Base-by-base conservation (phyloP, 2,329 filamentous ascomycete species). In the Didymella arachidicola region DNA sequence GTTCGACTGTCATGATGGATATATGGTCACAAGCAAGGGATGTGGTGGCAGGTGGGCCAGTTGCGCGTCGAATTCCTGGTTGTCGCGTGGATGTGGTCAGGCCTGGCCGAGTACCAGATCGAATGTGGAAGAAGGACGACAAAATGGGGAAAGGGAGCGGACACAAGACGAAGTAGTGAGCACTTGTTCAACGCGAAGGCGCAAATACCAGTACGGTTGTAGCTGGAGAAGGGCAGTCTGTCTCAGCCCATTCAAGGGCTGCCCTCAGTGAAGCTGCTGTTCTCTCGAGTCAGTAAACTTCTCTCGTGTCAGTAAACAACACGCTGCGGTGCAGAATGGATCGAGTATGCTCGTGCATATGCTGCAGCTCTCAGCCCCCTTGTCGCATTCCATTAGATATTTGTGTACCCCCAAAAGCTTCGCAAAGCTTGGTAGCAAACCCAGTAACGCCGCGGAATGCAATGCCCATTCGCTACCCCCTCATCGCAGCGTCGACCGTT, bases 401-500 rank as follows among this genome's bases (percentile, higher is more conserved):
- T 63, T 48, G 63, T 62, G 52, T 50, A 56, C 29, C 26, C 46
- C 39, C 48, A 55, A 64, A 65, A 65, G 62, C 57, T 69, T 68
- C 65, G 61, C 53, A 62, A 65, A 66, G 60, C 63, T 67, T 62
- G 47, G 47, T 45, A 50, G 34, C 46, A 53, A 43, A 53, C 34
- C 56, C 55, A 60, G 53, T 53, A 60, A 62, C 57, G 59, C 57
- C 57, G 46, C 49, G 53, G 59, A 57, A 59, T 61, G 53, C 50
- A 44, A 54, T 48, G 14, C 38, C 47, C 48, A 18, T 62, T 62
- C 39, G 44, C 8, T 42, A n/a, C 46, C 50, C 32, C 42, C 39
- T 55, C 52, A 51, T 52, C 55, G 52, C 43, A 54, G 27, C 25
- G 53, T 87, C 84, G 66, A 93, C 89, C 74, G 93, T 89, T 78